Conservation (phyloP, 1,284 basidiomycete species). For the Waitea zeae region DNA sequence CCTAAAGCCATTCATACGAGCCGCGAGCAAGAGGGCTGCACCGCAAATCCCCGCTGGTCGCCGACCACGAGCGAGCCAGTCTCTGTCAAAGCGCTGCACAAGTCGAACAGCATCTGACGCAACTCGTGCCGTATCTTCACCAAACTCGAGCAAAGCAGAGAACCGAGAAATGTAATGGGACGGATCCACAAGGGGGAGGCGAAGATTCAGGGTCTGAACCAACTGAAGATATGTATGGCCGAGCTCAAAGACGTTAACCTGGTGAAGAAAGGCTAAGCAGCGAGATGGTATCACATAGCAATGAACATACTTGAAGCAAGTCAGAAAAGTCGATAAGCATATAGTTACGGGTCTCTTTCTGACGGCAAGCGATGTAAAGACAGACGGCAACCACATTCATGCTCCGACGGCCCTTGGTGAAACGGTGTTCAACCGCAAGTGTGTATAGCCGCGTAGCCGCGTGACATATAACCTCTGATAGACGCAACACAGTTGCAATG, state of each 20-base stretch:
- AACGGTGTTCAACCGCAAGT: slow-evolving; percentile 86
- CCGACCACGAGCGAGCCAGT: slow-evolving; percentile 95
- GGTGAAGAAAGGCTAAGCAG: slow-evolving; percentile 3
- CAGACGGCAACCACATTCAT: slow-evolving; percentile 92
- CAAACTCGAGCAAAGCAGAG: slow-evolving; percentile 92
- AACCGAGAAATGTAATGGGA: slow-evolving; percentile 97
- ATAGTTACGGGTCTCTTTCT: slow-evolving; percentile 79
- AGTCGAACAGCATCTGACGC: slow-evolving; percentile 90
- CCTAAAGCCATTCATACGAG: slow-evolving; percentile 96
- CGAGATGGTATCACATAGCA: neutral
- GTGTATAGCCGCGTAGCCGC: slow-evolving; percentile 83
- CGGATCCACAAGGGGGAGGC: slow-evolving; percentile 84
- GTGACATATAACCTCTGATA: slow-evolving; percentile 68
- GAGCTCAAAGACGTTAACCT: slow-evolving; percentile 97
- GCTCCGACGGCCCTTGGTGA: slow-evolving; percentile 84
- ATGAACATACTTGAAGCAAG: slow-evolving; percentile 53
- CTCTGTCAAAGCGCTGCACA: slow-evolving; percentile 87
- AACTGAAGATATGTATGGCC: slow-evolving; percentile 94
- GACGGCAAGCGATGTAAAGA: slow-evolving; percentile 86
- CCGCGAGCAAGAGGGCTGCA: slow-evolving; percentile 86
- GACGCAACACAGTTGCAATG: slow-evolving; percentile 61
- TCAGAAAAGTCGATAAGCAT: slow-evolving; percentile 99
- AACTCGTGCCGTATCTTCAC: slow-evolving; percentile 83
- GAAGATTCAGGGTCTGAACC: slow-evolving; percentile 78
- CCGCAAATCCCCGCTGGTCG: slow-evolving; percentile 96